A percentile compares a stretch with the other conserved stretches of the same genome.
phyloP scores from a whole-genome alignment of 2,329 filamentous ascomycete species.

The Aspergillus eucalypticola region DNA sequence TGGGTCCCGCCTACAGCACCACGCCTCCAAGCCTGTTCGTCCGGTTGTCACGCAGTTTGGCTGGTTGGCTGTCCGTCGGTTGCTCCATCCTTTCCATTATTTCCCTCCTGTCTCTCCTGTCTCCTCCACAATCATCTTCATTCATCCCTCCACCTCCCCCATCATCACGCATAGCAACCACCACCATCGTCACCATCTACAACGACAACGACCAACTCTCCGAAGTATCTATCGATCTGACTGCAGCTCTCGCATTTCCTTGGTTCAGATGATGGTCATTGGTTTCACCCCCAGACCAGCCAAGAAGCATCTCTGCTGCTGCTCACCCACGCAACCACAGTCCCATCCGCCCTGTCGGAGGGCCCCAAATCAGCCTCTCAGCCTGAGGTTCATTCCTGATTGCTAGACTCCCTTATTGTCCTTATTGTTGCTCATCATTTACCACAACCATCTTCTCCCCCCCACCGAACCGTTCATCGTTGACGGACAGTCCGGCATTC shows the following conservation, averaged over 20 bases:
- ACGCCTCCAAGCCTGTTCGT: not conserved
- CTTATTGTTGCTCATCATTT: not conserved
- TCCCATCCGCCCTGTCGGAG: slow-evolving; percentile 5
- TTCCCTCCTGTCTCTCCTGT: slow-evolving; percentile 6
- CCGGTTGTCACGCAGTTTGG: too few relatives aligned
- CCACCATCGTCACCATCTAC: not conserved
- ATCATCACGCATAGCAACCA: not conserved
- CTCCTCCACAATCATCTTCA: slow-evolving; percentile 4
- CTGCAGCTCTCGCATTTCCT: slow-evolving; percentile 1
- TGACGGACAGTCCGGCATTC: not conserved
- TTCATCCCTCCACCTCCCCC: not conserved
- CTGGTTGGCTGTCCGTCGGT: not conserved
- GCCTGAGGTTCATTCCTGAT: not conserved
- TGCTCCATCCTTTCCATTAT: slow-evolving; percentile 7
- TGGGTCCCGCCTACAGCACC: slow-evolving; percentile 1
- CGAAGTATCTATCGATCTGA: not conserved
- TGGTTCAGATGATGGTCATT: slow-evolving; percentile 10
- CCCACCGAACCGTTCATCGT: not conserved
- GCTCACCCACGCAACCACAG: not conserved
- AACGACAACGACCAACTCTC: not conserved
- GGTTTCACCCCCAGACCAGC: slow-evolving; percentile 7
- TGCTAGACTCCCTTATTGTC: not conserved
- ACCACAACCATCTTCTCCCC: not conserved
- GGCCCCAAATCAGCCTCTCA: slow-evolving; percentile 7
- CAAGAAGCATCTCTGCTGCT: slow-evolving; percentile 5